Base-by-base conservation (phyloP, 345 rosid species). In the Viola odorata region DNA sequence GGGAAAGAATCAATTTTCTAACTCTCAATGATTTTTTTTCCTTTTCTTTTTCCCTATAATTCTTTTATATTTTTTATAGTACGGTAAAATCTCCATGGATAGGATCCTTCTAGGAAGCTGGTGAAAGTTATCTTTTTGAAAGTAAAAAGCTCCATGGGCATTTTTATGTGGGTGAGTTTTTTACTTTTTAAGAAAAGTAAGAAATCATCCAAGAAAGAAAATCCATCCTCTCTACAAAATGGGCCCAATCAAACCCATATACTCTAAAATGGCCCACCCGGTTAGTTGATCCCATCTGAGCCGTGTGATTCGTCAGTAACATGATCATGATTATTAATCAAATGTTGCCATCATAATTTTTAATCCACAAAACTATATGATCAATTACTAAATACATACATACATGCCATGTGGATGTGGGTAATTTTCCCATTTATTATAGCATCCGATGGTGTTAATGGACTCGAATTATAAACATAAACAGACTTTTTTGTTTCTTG, bases 91-190 rank as follows among this genome's bases (percentile, higher is more conserved):
- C 2, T 23, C 65, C 63, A 36, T 42, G 58, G 75, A 70, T 78
- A 69, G 65, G 76, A 80, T 64, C 75, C 77, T 60, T 80, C 73
- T 72, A 40, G 74, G 80, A 74, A 67, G 73, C 55, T 58, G 80
- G 72, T 65, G 76, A 72, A 75, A 75, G 80, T 54, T 56, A 60
- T 70, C 70, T 72, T 69, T 71, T 68, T 39, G 47, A 66, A 74
- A 72, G 71, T 60, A 44, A 69, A 77, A 71, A 63, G 54, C 15
- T 50, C 7, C 36, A 12, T 7, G 14, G 45, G 32, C 42, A 55
- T 36, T 8, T 45, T 13, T 57, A 16, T 6, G 44, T 17, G 51
- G 12, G 32, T 23, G 32, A 0, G 32, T 23, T 23, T 23, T 23
- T 51, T 51, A 60, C 32, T 58, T 66, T 38, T 48, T 48, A 37